Percentiles rank a stretch among this genome's conserved stretches.
Evolutionary conservation across 2,329 filamentous ascomycete species (phyloP).

Genomic region (Xylaria sp.): DNA sequence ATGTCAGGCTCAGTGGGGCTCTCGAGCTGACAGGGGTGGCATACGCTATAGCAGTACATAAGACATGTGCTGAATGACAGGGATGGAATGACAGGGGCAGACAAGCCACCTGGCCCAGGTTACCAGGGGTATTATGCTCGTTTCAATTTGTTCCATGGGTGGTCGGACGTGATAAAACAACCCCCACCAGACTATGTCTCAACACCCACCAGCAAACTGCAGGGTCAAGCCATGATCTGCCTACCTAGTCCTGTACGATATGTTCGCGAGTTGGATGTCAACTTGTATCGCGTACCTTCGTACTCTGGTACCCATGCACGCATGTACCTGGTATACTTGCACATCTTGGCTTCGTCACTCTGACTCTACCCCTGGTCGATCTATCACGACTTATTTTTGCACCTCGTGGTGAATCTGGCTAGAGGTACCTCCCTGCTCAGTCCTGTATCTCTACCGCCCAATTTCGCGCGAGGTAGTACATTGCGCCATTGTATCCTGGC

Average conservation of each 20-base stretch:
- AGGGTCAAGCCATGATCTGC: constrained; percentile 36
- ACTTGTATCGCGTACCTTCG: constrained; percentile 23
- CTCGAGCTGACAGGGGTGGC: not conserved
- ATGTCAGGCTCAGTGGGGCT: not conserved
- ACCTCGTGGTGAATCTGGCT: constrained; percentile 39
- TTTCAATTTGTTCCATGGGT: constrained; percentile 49
- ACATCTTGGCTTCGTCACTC: constrained; percentile 36
- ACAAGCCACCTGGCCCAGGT: constrained; percentile 21
- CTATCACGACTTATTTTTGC: constrained; percentile 48
- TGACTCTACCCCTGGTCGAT: constrained; percentile 41
- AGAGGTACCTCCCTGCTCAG: constrained; percentile 43
- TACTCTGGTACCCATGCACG: constrained; percentile 13
- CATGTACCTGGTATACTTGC: constrained; percentile 21
- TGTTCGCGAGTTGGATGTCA: constrained; percentile 22
- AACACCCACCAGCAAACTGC: constrained; percentile 18
- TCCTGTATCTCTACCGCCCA: constrained; percentile 38
- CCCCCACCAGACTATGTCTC: constrained; percentile 18
- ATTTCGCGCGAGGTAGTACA: constrained; percentile 42
- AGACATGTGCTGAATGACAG: constrained; percentile 36
- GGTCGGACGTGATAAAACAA: constrained; percentile 29
- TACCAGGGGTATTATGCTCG: constrained; percentile 48
- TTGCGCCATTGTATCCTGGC: constrained; percentile 39
- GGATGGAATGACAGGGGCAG: constrained; percentile 28
- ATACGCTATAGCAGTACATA: constrained; percentile 17
- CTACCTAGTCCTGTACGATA: constrained; percentile 15